Percentiles rank a stretch among this genome's conserved stretches.
Conservation (phyloP, 306 rosid species). For the Ormosia semicastrata region DNA sequence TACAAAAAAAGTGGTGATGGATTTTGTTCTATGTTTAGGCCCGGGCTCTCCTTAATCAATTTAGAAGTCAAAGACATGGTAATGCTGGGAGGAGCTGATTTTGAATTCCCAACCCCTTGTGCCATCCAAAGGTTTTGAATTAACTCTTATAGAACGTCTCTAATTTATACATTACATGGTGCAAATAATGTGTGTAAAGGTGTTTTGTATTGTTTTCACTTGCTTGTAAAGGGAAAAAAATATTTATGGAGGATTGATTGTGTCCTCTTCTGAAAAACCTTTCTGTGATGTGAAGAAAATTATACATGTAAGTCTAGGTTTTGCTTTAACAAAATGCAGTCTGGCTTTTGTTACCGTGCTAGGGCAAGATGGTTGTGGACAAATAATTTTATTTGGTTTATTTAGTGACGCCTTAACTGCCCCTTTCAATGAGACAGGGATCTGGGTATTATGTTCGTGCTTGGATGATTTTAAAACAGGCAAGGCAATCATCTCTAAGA, state of each 20-base stretch:
- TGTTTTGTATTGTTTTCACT: slow-evolving; percentile 44
- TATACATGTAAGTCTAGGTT: slow-evolving; percentile 39
- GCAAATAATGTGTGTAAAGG: slow-evolving; percentile 63
- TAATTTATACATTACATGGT: slow-evolving; percentile 45
- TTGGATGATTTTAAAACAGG: background rate
- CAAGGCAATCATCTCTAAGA: background rate
- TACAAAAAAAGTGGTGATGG: background rate
- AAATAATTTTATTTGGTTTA: slow-evolving; percentile 25
- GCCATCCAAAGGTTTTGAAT: slow-evolving; percentile 45
- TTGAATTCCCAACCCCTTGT: slow-evolving; percentile 18
- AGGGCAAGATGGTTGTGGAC: slow-evolving; percentile 10
- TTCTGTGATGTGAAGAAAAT: slow-evolving; percentile 31
- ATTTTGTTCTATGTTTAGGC: slow-evolving; percentile 61
- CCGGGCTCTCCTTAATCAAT: slow-evolving; percentile 84
- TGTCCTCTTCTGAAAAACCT: slow-evolving; percentile 46
- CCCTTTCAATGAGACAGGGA: background rate
- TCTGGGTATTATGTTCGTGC: background rate
- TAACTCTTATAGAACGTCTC: slow-evolving; percentile 44
- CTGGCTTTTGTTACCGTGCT: slow-evolving; percentile 26
- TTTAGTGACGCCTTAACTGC: slow-evolving; percentile 1
- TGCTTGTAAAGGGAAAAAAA: slow-evolving; percentile 42
- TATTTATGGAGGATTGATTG: slow-evolving; percentile 47
- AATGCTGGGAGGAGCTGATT: slow-evolving; percentile 85
- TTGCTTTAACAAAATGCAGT: slow-evolving; percentile 22
- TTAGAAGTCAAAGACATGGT: slow-evolving; percentile 92